These are phyloP conservation scores for Phytophthora chlamydospora DNA, from an alignment of 352 stramenopile genomes.

Conservation along the genomic window DNA sequence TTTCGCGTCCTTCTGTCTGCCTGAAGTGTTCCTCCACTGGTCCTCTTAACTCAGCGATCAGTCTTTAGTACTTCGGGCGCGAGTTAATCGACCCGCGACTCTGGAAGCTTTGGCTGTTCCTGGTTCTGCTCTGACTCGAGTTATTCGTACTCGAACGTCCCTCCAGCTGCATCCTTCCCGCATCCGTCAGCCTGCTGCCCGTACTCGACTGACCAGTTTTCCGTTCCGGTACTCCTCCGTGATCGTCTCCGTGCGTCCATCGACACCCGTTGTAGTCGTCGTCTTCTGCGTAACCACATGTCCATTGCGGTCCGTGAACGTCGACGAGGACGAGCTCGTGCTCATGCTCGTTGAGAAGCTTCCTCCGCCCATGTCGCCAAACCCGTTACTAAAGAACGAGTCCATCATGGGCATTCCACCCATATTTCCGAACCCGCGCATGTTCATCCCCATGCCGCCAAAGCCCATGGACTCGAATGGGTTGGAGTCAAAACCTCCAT, in stretches of 20 bases:
- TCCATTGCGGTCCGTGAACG: constrained; percentile 70
- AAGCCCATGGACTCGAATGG: constrained; percentile 49
- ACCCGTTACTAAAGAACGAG: constrained; percentile 55
- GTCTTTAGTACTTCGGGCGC: constrained; percentile 21
- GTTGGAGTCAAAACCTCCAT: constrained; percentile 26
- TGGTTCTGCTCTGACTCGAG: neutral
- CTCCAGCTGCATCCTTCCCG: constrained; percentile 71
- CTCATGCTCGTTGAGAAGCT: constrained; percentile 52
- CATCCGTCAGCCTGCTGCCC: constrained; percentile 50
- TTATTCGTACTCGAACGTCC: constrained; percentile 2
- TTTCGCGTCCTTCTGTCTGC: neutral
- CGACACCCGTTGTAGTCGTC: constrained; percentile 57
- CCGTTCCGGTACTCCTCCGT: constrained; percentile 82
- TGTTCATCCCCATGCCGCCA: constrained; percentile 31
- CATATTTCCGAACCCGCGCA: constrained; percentile 46
- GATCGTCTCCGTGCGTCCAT: constrained; percentile 60
- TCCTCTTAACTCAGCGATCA: neutral
- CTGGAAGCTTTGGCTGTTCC: constrained; percentile 8
- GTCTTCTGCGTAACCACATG: constrained; percentile 81
- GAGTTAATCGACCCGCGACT: constrained; percentile 23
- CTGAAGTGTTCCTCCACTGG: constrained; percentile 4
- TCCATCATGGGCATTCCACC: constrained; percentile 47
- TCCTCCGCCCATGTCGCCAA: constrained; percentile 24
- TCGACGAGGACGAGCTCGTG: constrained; percentile 67
- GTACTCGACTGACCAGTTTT: constrained; percentile 46